Evolutionary conservation across 1,139 yeast genomes (phyloP), one percentile per base, ranked within the genome.

Genomic region (Hyphopichia khmerensis): DNA sequence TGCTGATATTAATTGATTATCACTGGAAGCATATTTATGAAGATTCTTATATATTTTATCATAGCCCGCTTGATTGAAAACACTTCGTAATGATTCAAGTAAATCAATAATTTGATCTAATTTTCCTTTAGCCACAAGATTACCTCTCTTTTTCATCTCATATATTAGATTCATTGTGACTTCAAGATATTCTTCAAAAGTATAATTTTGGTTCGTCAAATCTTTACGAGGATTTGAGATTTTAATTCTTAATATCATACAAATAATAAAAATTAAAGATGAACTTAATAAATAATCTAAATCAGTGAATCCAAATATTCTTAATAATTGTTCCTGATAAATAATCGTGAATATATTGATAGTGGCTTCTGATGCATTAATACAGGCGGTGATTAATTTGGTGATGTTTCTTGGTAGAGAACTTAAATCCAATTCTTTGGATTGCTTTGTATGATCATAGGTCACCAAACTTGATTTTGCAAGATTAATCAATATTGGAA

Each of bases 281-380:
- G 55, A 48, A 15, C 62, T 51, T 40, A 53, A 57, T 11, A 63
- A 46, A 40, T 50, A 62, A 43, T 63, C 68, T 39, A 62, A 49
- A 29, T 63, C 68, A 0, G 65, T 56, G 35, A 59, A 60, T 3
- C 65, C 67, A 48, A 58, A 63, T 2, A 51, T 48, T 35, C 64
- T 41, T 14, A 62, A 32, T 3, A 53, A 39, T 21, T 48, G 43
- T 33, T 52, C 56, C 15, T 55, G 55, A 44, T 57, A 51, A 19
- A 60, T 41, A 16, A 56, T 50, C 26, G 52, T 50, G 41, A 61
- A 63, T 2, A 63, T 56, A 24, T 57, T 57, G 30, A 59, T 55
- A 0, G 67, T 60, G n/a, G 55, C 45, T 35, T 59, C 61, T 8
- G 59, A 50, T n/a, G 64, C 53, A 33, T 55, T 59, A 26, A 57